Evolutionary conservation across 495 filamentous ascomycete species (phyloP), one percentile per base, ranked within the genome.

Genomic region (Penicillium cinerascens): DNA sequence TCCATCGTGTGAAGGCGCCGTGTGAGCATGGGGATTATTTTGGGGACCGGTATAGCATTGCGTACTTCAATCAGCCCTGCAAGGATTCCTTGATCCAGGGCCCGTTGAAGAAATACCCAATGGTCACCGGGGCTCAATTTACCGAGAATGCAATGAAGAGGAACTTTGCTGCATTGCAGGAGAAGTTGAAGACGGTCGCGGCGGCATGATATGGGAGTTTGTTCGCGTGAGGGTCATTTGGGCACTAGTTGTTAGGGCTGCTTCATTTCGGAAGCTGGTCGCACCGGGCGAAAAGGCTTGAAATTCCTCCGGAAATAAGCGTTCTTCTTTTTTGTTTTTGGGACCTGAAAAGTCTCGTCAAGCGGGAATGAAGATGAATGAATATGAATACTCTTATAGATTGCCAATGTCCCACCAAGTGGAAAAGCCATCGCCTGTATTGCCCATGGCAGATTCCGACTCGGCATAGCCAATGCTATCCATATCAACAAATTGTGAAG

Each of bases 41-140:
- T 55, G 78, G 78, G 26, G 68, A 74, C 54, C 70, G 84, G 44
- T 85, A 86, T 56, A 82, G 78, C 56, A 80, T 87, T 53, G 84
- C 82, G 40, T 86, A 77, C 44, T 87, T 87, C 60, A 86, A 86
- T 48, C 83, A 86, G 64, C 80, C 84, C 3, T 79, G 76, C 59
- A 76, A 73, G 58, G 75, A 84, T 68, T 71, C 76, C n/a, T 61
- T 72, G 47, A 82, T 86, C 48, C 79, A 83, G 53, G 83, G 82
- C 3, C 82, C 82, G 11, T 22, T 64, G 59, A 79, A 79, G 67
- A 86, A 86, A 61, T 85, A 86, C 64, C 78, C 80, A 11, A 59
- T 68, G 46, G 73, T 83, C 39, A 83, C 83, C 0, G 81, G 82
- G 16, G 74, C 73, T 41, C 64, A 84, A 54, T 86, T 85, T 56